These are phyloP conservation scores for Chrysoporthe cubensis DNA, from an alignment of 2,329 filamentous ascomycete genomes.

Conservation along the genomic window DNA sequence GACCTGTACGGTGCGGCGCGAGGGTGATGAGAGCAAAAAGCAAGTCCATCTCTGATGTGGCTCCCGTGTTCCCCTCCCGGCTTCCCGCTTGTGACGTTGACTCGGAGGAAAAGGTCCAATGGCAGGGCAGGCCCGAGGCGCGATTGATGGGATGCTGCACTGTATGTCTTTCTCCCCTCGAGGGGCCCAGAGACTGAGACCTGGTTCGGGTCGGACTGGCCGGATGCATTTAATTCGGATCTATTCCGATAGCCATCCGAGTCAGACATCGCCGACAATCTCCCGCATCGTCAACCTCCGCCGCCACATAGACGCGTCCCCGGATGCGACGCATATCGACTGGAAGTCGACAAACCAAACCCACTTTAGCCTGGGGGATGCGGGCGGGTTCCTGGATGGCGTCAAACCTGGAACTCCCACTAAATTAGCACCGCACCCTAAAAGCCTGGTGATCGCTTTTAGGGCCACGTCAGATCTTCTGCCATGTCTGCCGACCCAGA, in stretches of 20 bases:
- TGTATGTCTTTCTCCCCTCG: neutral
- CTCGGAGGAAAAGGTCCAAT: constrained; percentile 3
- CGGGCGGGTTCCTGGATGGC: constrained; percentile 27
- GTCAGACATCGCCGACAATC: constrained; percentile 7
- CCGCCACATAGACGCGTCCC: neutral
- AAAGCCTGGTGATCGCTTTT: constrained; percentile 32
- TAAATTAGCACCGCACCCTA: constrained; percentile 29
- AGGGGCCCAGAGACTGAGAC: neutral
- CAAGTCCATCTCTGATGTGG: neutral
- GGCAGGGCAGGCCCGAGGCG: neutral
- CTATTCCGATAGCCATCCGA: neutral
- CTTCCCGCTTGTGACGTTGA: neutral
- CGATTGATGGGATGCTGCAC: neutral
- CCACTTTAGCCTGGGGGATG: constrained; percentile 19
- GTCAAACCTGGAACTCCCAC: constrained; percentile 25
- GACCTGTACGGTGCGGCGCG: neutral
- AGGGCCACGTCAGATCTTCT: constrained; percentile 42
- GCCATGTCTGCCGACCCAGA: constrained; percentile 41
- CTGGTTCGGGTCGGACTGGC: neutral
- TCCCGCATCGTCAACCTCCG: neutral
- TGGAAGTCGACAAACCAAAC: constrained; percentile 9
- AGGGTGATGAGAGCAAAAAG: neutral
- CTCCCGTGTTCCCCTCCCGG: neutral
- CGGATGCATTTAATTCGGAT: neutral
- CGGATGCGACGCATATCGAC: neutral